A percentile compares a stretch with the other conserved stretches of the same genome.
Conservation (phyloP, 345 rosid species). For the Populus nigra region DNA sequence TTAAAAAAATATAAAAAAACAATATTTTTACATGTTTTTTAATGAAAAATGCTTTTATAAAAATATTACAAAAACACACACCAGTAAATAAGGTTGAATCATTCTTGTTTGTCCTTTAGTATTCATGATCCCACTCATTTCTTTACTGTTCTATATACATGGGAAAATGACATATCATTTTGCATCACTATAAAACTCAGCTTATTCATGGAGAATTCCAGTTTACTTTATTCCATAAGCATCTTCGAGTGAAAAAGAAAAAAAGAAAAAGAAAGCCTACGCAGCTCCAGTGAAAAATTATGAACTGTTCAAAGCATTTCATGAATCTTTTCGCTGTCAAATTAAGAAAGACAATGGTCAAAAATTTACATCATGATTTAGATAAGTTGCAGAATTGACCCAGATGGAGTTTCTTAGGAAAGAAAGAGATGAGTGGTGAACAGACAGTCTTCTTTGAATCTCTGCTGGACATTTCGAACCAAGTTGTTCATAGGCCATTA, state of each 20-base stretch:
- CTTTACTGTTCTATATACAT: conserved; percentile 15
- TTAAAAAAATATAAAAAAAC: too few species aligned
- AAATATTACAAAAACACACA: too few species aligned
- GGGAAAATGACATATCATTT: conserved; percentile 28
- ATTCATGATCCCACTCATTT: conserved; percentile 38
- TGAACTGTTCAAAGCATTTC: conserved; percentile 3
- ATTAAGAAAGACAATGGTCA: conserved; percentile 7
- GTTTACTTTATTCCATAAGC: conserved; percentile 27
- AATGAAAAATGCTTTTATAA: too few species aligned
- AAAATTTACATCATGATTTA: conserved; percentile 13
- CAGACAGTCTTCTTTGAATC: neutral
- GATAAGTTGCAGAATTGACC: conserved; percentile 18
- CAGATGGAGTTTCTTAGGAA: neutral
- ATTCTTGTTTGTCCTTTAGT: conserved; percentile 38
- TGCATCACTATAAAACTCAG: conserved; percentile 14
- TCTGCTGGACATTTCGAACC: conserved; percentile 5
- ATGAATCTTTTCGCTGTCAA: too few species aligned
- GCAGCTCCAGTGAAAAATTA: neutral
- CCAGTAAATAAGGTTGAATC: neutral
- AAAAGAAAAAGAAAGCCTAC: neutral
- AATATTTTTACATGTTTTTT: too few species aligned
- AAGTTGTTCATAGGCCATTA: conserved; percentile 7
- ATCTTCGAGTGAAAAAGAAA: neutral
- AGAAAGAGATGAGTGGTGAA: conserved; percentile 6
- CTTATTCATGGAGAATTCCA: conserved; percentile 22